phyloP scores from a whole-genome alignment of 495 filamentous ascomycete species.

The Lentithecium fluviatile region DNA sequence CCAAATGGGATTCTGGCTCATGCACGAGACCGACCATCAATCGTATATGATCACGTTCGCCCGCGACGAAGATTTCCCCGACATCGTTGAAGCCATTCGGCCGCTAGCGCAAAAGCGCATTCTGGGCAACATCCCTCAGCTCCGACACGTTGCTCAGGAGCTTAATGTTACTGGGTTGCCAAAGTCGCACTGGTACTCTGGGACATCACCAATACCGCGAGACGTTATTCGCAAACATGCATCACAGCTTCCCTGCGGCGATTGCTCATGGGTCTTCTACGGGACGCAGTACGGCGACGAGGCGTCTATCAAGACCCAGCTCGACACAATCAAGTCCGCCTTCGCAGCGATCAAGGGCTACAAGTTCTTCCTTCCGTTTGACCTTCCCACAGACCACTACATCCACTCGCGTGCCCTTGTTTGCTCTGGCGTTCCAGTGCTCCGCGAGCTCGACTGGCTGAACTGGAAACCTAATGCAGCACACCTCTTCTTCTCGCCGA shows the following conservation, averaged over 20 bases:
- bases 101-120: slow-evolving; percentile 51
- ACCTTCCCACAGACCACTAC: slow-evolving; percentile 42
- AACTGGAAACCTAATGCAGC: slow-evolving; percentile 58
- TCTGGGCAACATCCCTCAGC: slow-evolving; percentile 53
- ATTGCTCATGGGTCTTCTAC: slow-evolving; percentile 55
- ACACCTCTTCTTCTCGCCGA: slow-evolving; percentile 59
- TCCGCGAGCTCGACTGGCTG: slow-evolving; percentile 55
- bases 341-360: slow-evolving; percentile 50
- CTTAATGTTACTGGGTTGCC: slow-evolving; percentile 47
- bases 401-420: slow-evolving; percentile 39
- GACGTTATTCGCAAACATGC: slow-evolving; percentile 28
- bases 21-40: slow-evolving; percentile 55
- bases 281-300: slow-evolving; percentile 53
- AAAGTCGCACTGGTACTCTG: slow-evolving; percentile 47
- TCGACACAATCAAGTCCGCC: slow-evolving; percentile 48
- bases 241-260: slow-evolving; percentile 31
- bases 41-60: slow-evolving; percentile 55
- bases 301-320: slow-evolving; percentile 47
- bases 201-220: slow-evolving; percentile 44
- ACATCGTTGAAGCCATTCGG: slow-evolving; percentile 54
- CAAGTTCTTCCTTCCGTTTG: slow-evolving; percentile 47
- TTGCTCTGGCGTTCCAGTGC: slow-evolving; percentile 50
- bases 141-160: slow-evolving; percentile 51
- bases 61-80: slow-evolving; percentile 52
- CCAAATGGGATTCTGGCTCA: slow-evolving; percentile 59